phyloP scores from a whole-genome alignment of 305 asterid genomes.

The Rubia tinctorum region DNA sequence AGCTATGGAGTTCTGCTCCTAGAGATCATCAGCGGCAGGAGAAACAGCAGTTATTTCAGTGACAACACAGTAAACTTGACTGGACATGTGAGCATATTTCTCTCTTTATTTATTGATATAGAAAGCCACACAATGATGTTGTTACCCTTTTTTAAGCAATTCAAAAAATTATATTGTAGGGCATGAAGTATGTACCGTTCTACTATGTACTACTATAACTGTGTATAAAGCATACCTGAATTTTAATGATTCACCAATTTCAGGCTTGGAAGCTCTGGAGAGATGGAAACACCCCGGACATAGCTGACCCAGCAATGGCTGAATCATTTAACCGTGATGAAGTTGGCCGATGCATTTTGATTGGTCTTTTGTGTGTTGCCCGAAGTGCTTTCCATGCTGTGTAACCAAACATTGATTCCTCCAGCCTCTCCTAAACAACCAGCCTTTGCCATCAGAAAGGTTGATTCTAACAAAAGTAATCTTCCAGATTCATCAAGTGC shows the following conservation, averaged over 20 bases:
- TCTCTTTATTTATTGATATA: too few species aligned
- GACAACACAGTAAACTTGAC: conserved; percentile 19
- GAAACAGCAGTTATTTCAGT: conserved; percentile 26
- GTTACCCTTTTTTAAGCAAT: too few species aligned
- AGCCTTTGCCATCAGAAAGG: neutral
- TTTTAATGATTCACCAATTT: neutral
- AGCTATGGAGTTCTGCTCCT: conserved; percentile 36
- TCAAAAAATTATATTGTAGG: too few species aligned
- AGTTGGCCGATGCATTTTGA: conserved; percentile 29
- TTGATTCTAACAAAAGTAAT: neutral
- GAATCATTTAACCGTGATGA: conserved; percentile 16
- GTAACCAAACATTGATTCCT: conserved; percentile 8
- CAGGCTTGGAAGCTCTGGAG: conserved; percentile 41
- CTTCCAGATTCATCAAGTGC: conserved; percentile 9
- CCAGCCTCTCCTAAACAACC: conserved; percentile 14
- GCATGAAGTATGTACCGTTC: too few species aligned
- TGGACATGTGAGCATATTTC: conserved; percentile 30
- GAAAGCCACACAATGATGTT: too few species aligned
- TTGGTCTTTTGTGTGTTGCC: conserved; percentile 38
- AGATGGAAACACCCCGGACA: conserved; percentile 22
- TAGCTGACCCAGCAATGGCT: conserved; percentile 22
- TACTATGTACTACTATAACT: neutral
- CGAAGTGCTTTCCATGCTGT: conserved; percentile 19
- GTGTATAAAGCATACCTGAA: too few species aligned
- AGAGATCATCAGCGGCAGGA: conserved; percentile 39